Evolutionary conservation across 306 rosid genomes (phyloP).

Genomic region (Cicer cuneatum): DNA sequence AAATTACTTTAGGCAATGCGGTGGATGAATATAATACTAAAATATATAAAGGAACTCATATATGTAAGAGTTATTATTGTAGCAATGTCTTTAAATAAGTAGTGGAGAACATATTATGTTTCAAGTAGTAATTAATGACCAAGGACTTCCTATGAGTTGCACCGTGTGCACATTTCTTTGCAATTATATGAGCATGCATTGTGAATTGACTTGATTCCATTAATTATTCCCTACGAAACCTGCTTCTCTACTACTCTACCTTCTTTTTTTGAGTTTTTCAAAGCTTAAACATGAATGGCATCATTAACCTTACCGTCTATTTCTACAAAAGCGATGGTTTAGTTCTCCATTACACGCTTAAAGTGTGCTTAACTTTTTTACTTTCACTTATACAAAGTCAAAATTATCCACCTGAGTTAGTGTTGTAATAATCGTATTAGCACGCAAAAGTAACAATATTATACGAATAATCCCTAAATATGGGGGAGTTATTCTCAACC

Average conservation of each 20-base stretch:
- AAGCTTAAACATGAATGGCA: conserved; percentile 26
- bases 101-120: conserved; percentile 47
- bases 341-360: conserved; percentile 42
- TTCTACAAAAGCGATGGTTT: conserved; percentile 40
- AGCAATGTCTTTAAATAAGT: conserved; percentile 39
- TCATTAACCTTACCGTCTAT: conserved; percentile 23
- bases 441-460: not conserved
- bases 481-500: too few relatives aligned
- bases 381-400: conserved; percentile 51
- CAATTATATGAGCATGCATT: conserved; percentile 55
- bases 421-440: conserved; percentile 50
- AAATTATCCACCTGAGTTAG: conserved; percentile 57
- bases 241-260: conserved; percentile 49
- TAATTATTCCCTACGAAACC: conserved; percentile 30
- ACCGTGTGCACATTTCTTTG: conserved; percentile 56
- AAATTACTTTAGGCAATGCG: not conserved
- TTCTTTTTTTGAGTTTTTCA: not conserved
- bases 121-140: conserved; percentile 38
- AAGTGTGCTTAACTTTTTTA: conserved; percentile 31
- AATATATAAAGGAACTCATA: conserved; percentile 31
- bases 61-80: conserved; percentile 24
- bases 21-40: not conserved
- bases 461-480: too few relatives aligned
- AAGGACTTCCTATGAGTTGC: conserved; percentile 45
- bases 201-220: conserved; percentile 42